Conservation (phyloP, 2,329 filamentous ascomycete genomes). For the Colletotrichum zoysiae region DNA sequence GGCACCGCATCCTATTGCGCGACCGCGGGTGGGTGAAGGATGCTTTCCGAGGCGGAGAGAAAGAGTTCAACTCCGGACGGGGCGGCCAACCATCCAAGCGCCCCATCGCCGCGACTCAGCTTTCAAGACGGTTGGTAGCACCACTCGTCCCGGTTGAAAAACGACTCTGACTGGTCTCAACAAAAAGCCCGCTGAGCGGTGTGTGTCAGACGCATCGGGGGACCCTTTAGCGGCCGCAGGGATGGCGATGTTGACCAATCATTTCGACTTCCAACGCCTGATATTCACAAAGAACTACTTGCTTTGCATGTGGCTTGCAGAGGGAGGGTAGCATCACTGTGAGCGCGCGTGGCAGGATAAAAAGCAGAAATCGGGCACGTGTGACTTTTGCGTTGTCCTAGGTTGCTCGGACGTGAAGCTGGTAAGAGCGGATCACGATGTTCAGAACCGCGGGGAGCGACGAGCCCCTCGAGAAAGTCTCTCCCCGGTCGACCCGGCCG, state of each 20-base stretch:
- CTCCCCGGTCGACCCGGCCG: constrained; percentile 13
- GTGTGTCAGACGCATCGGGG: constrained; percentile 41
- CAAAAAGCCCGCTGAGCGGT: constrained; percentile 39
- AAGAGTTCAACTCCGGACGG: constrained; percentile 1
- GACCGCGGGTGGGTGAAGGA: background rate
- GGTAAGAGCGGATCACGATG: constrained; percentile 15
- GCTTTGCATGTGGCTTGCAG: constrained; percentile 42
- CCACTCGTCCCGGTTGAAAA: constrained; percentile 10
- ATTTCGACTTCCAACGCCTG: background rate
- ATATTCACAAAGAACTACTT: constrained; percentile 33
- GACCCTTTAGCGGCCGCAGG: constrained; percentile 37
- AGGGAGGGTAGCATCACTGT: constrained; percentile 31
- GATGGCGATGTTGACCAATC: constrained; percentile 12
- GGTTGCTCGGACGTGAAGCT: constrained; percentile 14
- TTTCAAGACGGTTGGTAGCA: constrained; percentile 22
- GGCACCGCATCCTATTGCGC: constrained; percentile 11
- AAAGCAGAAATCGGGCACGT: constrained; percentile 35
- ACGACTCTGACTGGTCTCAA: constrained; percentile 34
- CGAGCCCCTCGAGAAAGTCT: constrained; percentile 29
- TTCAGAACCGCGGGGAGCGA: background rate
- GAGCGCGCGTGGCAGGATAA: constrained; percentile 31
- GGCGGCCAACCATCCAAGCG: constrained; percentile 4
- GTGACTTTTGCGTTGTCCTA: constrained; percentile 10
- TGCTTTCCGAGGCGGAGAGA: constrained; percentile 5
- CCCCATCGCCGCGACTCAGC: constrained; percentile 7